These are phyloP conservation scores for Epichloe bromicola DNA, from an alignment of 2,329 filamentous ascomycete species.

Conservation along the genomic window DNA sequence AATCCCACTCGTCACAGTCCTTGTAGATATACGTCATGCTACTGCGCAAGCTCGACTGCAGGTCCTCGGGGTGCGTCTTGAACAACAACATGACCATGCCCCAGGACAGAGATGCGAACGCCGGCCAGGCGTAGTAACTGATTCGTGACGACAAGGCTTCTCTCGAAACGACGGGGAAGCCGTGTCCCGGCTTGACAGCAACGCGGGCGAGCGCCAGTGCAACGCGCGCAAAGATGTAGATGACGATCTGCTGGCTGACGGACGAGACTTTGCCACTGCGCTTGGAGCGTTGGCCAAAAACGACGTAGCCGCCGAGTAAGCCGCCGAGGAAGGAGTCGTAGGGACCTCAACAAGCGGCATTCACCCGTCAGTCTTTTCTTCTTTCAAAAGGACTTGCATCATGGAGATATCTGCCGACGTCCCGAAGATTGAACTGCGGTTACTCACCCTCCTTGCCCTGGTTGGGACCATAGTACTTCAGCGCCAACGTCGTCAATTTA, in stretches of 20 bases:
- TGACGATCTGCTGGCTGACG: constrained; percentile 92
- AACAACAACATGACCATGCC: constrained; percentile 92
- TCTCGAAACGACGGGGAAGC: constrained; percentile 36
- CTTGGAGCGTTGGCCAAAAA: constrained; percentile 60
- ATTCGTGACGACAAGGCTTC: constrained; percentile 37
- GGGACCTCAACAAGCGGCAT: constrained; percentile 30
- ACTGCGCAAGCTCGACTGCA: constrained; percentile 81
- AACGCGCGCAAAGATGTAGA: constrained; percentile 93
- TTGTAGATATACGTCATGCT: constrained; percentile 97
- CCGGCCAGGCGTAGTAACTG: constrained; percentile 71
- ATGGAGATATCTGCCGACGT: not conserved
- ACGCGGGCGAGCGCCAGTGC: constrained; percentile 73
- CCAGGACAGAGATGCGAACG: constrained; percentile 86
- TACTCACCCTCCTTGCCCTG: constrained; percentile 44
- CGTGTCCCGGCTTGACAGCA: constrained; percentile 52
- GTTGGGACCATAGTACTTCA: constrained; percentile 48
- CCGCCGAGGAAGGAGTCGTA: constrained; percentile 82
- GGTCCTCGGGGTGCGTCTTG: constrained; percentile 76
- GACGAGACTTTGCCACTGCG: constrained; percentile 59
- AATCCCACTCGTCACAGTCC: constrained; percentile 83
- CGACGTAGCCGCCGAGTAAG: constrained; percentile 77
- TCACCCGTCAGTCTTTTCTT: not conserved
- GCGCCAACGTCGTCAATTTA: constrained; percentile 65
- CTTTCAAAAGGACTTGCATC: not conserved
- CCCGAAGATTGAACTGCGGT: not conserved